Conservation (phyloP, 108 stramenopile genomes). For the Nitzschia palea region DNA sequence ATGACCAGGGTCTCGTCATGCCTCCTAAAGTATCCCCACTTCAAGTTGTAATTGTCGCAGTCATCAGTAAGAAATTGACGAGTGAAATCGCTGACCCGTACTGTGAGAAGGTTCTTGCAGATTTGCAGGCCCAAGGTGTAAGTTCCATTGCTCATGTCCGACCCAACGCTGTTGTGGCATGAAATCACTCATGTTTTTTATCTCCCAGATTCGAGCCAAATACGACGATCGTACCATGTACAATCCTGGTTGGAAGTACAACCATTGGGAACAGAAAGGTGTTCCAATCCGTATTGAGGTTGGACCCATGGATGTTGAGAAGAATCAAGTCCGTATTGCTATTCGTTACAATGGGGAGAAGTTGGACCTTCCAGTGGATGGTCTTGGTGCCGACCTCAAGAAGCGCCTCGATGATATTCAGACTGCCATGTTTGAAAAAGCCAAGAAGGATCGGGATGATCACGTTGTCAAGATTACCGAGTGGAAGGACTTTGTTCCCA, state of each 20-base stretch:
- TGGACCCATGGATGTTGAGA: conserved; percentile 95
- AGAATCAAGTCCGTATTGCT: conserved; percentile 77
- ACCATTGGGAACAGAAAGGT: conserved; percentile 99
- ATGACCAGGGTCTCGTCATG: conserved; percentile 97
- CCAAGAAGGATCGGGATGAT: conserved; percentile 85
- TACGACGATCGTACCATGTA: conserved; percentile 94
- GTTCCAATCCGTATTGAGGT: conserved; percentile 99
- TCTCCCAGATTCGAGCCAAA: conserved; percentile 75
- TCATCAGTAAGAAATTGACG: conserved; percentile 86
- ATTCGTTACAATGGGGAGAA: conserved; percentile 90
- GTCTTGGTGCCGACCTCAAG: conserved; percentile 50
- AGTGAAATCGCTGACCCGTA: conserved; percentile 67
- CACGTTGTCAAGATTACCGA: conserved; percentile 92
- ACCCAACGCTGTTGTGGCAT: neutral
- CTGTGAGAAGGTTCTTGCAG: conserved; percentile 65
- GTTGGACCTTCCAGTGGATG: conserved; percentile 73
- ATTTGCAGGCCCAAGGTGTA: conserved; percentile 60
- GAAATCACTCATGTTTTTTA: conserved; percentile 4
- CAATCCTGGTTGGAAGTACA: conserved; percentile 99
- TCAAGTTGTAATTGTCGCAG: conserved; percentile 96
- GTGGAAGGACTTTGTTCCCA: conserved; percentile 99
- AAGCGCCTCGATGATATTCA: conserved; percentile 90
- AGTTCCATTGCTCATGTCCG: conserved; percentile 15
- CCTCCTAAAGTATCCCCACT: conserved; percentile 96
- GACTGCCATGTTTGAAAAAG: conserved; percentile 87